Base-by-base conservation (phyloP, 352 stramenopile species). In the Thalassiosira pacifica region DNA sequence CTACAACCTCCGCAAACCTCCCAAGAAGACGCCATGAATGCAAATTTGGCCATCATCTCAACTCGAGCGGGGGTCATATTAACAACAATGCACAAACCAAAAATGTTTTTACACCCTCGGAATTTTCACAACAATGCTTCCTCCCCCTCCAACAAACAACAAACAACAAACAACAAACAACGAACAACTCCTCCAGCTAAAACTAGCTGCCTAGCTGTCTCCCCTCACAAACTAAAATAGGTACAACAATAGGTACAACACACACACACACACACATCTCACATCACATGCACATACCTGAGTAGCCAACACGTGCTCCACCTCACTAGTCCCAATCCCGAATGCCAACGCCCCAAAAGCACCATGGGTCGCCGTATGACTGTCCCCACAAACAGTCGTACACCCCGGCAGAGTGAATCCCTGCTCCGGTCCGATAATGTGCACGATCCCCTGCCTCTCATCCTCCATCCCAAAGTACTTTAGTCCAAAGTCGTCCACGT, bases 391-490 rank as follows among this genome's bases (percentile, higher is more conserved):
- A 32, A 97, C 94, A 53, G 88, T 92, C 18, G 93, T 96, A 66
- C 80, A 92, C 31, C 93, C 94, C 22, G 94, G 94, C 64, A 97
- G 67, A 24, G 93, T 96, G 66, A 97, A 97, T 53, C 94, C 94
- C 86, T 97, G 93, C 88, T 97, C 94, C 1, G 92, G 93, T 53
- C 93, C 93, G 70, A 97, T 95, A 79, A 96, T 95, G 77, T 97
- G 94, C 16, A 96, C 94, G 79, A 97, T 96, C 27, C 94, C 94
- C 85, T 97, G 94, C 31, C 93, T 79, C 74, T 95, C 88, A 84
- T 97, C 93, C 65, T 90, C 92, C 88, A 97, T 94, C 11, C 93
- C 92, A 87, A 97, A 97, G 68, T 97, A 97, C 53, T 91, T 95
- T 9, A 97, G 66, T 26, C 93, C 92, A 86, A 96, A 96, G 48